Percentiles rank a stretch among this genome's conserved stretches.
These are phyloP conservation scores for Angomonas deanei DNA, from an alignment of 208 protist species.

Conservation along the genomic window DNA sequence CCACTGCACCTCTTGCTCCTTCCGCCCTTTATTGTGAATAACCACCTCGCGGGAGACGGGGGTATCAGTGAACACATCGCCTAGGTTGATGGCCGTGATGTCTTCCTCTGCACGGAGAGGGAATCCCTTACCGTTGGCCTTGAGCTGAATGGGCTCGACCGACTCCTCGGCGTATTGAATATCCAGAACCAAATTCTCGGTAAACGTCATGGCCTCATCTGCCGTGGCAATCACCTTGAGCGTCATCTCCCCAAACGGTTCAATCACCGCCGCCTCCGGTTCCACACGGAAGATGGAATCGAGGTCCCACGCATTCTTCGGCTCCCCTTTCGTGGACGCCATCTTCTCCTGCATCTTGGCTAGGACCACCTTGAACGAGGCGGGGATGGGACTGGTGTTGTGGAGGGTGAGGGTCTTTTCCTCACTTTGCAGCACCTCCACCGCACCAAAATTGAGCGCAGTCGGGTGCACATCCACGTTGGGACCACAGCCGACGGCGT, in stretches of 20 bases:
- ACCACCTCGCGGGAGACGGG: conserved; percentile 38
- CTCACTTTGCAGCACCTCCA: conserved; percentile 51
- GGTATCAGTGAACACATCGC: conserved; percentile 86
- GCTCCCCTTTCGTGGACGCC: not conserved
- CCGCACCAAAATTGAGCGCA: conserved; percentile 61
- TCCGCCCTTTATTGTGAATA: conserved; percentile 88
- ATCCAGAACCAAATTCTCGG: conserved; percentile 66
- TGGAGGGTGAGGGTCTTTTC: conserved; percentile 39
- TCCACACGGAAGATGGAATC: conserved; percentile 35
- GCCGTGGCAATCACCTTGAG: conserved; percentile 68
- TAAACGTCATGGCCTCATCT: conserved; percentile 86
- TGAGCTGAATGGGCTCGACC: conserved; percentile 44
- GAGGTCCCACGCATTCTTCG: not conserved
- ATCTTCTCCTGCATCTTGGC: conserved; percentile 6
- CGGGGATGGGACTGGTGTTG: conserved; percentile 87
- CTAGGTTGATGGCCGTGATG: conserved; percentile 72
- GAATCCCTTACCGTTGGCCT: conserved; percentile 84
- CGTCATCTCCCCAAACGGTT: conserved; percentile 37
- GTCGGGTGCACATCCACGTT: conserved; percentile 50
- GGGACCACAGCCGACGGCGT: conserved; percentile 69
- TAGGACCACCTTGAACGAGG: conserved; percentile 20
- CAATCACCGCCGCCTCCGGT: conserved; percentile 43
- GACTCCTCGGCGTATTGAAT: conserved; percentile 45
- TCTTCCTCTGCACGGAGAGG: conserved; percentile 66
- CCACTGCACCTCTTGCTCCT: conserved; percentile 89